These are phyloP conservation scores for Pseudopithomyces chartarum DNA, from an alignment of 2,329 filamentous ascomycete species.

Conservation along the genomic window DNA sequence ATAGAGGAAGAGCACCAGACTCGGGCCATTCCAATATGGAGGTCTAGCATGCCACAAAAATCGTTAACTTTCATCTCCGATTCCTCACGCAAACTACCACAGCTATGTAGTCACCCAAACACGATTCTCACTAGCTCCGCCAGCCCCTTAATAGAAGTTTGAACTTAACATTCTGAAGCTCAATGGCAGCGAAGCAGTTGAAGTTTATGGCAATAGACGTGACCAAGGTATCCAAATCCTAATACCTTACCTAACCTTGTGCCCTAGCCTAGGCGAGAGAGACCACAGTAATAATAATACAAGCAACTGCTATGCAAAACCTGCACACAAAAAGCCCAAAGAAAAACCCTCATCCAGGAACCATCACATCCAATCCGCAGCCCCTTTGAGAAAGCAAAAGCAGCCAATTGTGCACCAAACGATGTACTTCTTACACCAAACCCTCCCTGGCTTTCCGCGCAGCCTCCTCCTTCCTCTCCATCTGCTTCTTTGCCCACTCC, in stretches of 20 bases:
- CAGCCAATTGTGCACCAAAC: not conserved
- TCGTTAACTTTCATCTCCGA: too few relatives aligned
- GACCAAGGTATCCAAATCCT: not conserved
- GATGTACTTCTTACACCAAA: not conserved
- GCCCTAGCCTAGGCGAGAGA: not conserved
- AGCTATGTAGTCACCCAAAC: not conserved
- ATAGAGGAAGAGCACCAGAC: too few relatives aligned
- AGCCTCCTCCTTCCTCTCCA: slow-evolving; percentile 40
- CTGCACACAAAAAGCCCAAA: not conserved
- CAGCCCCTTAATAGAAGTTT: not conserved
- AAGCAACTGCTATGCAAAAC: not conserved
- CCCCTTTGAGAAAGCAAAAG: not conserved
- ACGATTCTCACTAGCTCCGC: not conserved
- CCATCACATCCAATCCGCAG: not conserved
- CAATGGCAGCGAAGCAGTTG: not conserved
- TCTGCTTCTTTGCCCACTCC: slow-evolving; percentile 57
- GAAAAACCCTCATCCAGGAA: not conserved
- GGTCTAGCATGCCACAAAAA: too few relatives aligned
- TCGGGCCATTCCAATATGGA: too few relatives aligned
- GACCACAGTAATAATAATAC: not conserved
- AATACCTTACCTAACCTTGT: not conserved
- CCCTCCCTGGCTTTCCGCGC: not conserved
- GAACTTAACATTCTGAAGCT: not conserved
- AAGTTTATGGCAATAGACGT: not conserved
- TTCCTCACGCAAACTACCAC: too few relatives aligned